Evolutionary conservation across 2,329 filamentous ascomycete species (phyloP).

Genomic region (Fusarium veterinarium): DNA sequence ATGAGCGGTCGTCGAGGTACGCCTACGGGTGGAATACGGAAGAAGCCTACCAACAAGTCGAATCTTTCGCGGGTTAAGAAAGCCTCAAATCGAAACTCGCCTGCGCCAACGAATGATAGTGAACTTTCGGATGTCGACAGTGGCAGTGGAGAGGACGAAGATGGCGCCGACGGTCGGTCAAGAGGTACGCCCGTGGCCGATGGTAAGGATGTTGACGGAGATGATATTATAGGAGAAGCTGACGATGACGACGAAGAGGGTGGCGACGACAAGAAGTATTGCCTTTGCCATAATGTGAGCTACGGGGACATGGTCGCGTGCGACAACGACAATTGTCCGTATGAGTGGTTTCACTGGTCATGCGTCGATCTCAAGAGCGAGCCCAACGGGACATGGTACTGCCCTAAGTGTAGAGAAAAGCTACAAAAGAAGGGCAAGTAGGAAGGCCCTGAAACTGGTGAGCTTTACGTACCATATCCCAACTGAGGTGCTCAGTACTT

Average conservation of each 20-base stretch:
- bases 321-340: conserved; percentile 83
- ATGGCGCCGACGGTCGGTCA: conserved; percentile 50
- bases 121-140: conserved; percentile 73
- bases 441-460: neutral
- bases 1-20: conserved; percentile 61
- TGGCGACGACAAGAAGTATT: conserved; percentile 84
- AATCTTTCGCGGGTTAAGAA: conserved; percentile 72
- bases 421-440: conserved; percentile 57
- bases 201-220: conserved; percentile 56
- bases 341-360: conserved; percentile 90
- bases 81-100: conserved; percentile 67
- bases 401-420: conserved; percentile 69
- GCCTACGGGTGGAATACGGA: conserved; percentile 57
- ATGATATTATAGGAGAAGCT: conserved; percentile 66
- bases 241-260: conserved; percentile 75
- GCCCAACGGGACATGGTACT: conserved; percentile 76
- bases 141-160: conserved; percentile 63
- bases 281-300: conserved; percentile 83
- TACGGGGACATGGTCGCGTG: conserved; percentile 92
- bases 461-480: neutral
- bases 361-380: conserved; percentile 76
- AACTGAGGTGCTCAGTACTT: neutral
- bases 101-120: conserved; percentile 71
- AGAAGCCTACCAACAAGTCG: conserved; percentile 68
- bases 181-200: conserved; percentile 50